Evolutionary conservation across 2,329 filamentous ascomycete species (phyloP), one percentile per base, ranked within the genome.

Genomic region (Aciculosporium take): DNA sequence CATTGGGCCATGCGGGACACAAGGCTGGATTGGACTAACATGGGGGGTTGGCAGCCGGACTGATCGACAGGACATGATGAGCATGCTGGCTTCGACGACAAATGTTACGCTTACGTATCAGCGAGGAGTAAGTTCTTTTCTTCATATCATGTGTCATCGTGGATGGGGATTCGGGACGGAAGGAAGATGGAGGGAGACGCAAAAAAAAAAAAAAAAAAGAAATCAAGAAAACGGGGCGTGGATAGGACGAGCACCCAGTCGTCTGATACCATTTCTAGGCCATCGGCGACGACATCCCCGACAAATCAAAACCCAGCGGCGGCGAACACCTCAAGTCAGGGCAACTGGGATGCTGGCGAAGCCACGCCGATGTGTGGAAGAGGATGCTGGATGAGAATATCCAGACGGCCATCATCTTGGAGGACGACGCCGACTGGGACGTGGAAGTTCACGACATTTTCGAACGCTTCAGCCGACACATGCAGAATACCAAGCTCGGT

Each of bases 11-110:
- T n/a, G n/a, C n/a, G n/a, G n/a, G n/a, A n/a, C n/a, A n/a, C n/a
- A n/a, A n/a, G n/a, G n/a, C n/a, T n/a, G n/a, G n/a, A n/a, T n/a
- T n/a, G n/a, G n/a, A n/a, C n/a, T n/a, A n/a, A n/a, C n/a, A 18
- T 4, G 12, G 18, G n/a, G 24, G 24, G 12, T 9, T 8, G 6
- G 9, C 17, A 41, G 39, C 17, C 39, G 39, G 25, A 31, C 24
- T 15, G 39, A 41, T 37, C 31, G 39, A 23, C 39, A 37, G 32
- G 39, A 41, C 20, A 20, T 37, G 32, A 41, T 41, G 33, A 37
- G 6, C 17, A 12, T 41, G 33, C 39, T 41, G 15, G 39, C 33
- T 27, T 33, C 31, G 5, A 13, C 25, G 12, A 41, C 39, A 3
- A 37, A 37, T 9, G 4, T 41, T 13, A 30, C n/a, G 3, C 17